Base-by-base conservation (phyloP, 1,139 yeast genomes). In the Geotrichum aggregatum region DNA sequence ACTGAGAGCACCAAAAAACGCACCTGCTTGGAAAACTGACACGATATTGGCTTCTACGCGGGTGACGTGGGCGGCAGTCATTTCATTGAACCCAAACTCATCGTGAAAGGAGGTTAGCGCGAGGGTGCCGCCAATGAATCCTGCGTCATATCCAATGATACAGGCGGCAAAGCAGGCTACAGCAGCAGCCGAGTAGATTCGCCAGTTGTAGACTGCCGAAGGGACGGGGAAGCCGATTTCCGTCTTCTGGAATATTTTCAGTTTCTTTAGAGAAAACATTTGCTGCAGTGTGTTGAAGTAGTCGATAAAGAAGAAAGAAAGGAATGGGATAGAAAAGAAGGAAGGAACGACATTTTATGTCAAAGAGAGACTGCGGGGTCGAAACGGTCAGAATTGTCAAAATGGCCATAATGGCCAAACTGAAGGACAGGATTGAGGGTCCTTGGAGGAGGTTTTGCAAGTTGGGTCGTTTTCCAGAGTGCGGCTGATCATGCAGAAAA, bases 1-100 rank as follows among this genome's bases (percentile, higher is more conserved):
- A 18, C 72, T 62, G 24, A 74, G 61, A 1, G 79, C 75, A 7
- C 79, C 80, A 56, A 75, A 74, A 60, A 76, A 75, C 36, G 76
- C 75, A 1, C 77, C 79, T 5, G 75, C 76, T 55, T 76, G 80
- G 62, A 75, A 75, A 36, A 74, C 68, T 10, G 78, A 73, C 40
- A 76, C 75, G 35, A 76, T 65, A 56, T 71, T 74, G 35, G 71
- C 64, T 10, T 66, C 56, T 22, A 65, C 54, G 14, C 61, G 48
- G 2, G 62, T 56, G 31, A 73, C 61, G 21, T 57, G 52, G 18
- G 59, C 54, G 2, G 63, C 49, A n/a, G 55, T 38, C 28, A 57
- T 54, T 30, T 56, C 54, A 50, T 63, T 67, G 18, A 72, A 59
- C 14, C 71, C 70, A 58, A 75, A 75, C 58, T 68, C 72, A 1